Evolutionary conservation across 2,329 filamentous ascomycete species (phyloP), one percentile per base, ranked within the genome.

Genomic region (Cladophialophora carrionii): DNA sequence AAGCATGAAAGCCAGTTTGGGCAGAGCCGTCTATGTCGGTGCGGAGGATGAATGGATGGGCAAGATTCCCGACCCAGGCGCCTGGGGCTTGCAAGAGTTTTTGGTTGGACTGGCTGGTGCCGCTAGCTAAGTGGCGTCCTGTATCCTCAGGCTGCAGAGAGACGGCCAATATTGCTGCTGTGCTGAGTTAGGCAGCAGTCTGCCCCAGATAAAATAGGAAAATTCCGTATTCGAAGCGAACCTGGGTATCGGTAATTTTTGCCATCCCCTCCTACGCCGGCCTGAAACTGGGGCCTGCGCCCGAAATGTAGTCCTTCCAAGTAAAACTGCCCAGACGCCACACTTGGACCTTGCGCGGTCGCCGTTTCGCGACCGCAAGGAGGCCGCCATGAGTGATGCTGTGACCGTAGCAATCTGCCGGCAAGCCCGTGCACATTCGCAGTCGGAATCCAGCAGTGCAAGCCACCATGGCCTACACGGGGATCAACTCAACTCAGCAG

Each of bases 1-100:
- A 81, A 90, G 89, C 26, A 97, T 99, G 93, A 87, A 90, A 76
- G 91, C 95, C 49, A 95, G 89, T 72, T 81, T 99, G 48, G 95
- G 95, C 7, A 82, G 92, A 64, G 87, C 89, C 1, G 91, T 95
- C 10, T 96, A 96, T 76, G 87, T 96, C 57, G 91, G 90, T 67
- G 90, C 89, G 49, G 78, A 81, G 71, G 72, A 74, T 4, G 67
- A 85, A 81, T 74, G 90, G 89, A 17, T 93, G 84, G 79, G 87
- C 87, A 79, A 90, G 72, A 84, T 92, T 20, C 88, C 89, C 20
- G 90, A 92, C 78, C 90, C 90, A 2, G 88, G 88, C 31, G 88
- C 88, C 5, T 83, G 86, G 65, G 95, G 95, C n/a, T 87, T 98
- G 70, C 88, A 89, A 37, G 87, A 88, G 76, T 93, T 99, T 78